A percentile compares a stretch with the other conserved stretches of the same genome.
Conservation (phyloP, 2,329 filamentous ascomycete species). For the Penicillium digitatum region DNA sequence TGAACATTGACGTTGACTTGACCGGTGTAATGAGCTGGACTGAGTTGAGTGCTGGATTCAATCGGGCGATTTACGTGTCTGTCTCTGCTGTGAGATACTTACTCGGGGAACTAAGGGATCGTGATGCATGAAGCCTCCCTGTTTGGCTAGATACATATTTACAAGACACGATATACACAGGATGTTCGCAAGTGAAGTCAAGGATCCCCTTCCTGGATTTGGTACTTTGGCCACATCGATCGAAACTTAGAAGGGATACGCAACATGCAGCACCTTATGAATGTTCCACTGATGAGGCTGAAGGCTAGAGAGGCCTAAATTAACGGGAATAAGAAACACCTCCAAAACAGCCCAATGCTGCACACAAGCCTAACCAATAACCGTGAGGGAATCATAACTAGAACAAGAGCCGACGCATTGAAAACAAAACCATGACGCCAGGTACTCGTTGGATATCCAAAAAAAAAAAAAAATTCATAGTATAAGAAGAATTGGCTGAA, state of each 20-base stretch:
- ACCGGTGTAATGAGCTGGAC: neutral
- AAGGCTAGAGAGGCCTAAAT: neutral
- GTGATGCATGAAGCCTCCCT: constrained; percentile 4
- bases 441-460: constrained; percentile 8
- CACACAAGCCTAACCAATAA: constrained; percentile 12
- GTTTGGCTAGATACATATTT: constrained; percentile 6
- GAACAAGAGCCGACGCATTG: constrained; percentile 8
- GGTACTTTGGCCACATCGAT: neutral
- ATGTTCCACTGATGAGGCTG: constrained; percentile 3
- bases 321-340: neutral
- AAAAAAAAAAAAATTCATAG: constrained; percentile 6
- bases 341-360: constrained; percentile 9
- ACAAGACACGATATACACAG: constrained; percentile 6
- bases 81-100: constrained; percentile 7
- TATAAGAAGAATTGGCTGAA: constrained; percentile 5
- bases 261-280: neutral
- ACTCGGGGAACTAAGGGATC: constrained; percentile 17
- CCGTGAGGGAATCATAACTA: constrained; percentile 20
- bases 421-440: constrained; percentile 17
- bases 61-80: neutral
- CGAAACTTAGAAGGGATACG: constrained; percentile 1
- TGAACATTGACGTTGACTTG: neutral
- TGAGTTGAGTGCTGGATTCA: neutral
- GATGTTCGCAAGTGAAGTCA: constrained; percentile 10
- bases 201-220: constrained; percentile 8